Evolutionary conservation across 345 rosid species (phyloP), one percentile per base, ranked within the genome.

Genomic region (Gossypium longicalyx): DNA sequence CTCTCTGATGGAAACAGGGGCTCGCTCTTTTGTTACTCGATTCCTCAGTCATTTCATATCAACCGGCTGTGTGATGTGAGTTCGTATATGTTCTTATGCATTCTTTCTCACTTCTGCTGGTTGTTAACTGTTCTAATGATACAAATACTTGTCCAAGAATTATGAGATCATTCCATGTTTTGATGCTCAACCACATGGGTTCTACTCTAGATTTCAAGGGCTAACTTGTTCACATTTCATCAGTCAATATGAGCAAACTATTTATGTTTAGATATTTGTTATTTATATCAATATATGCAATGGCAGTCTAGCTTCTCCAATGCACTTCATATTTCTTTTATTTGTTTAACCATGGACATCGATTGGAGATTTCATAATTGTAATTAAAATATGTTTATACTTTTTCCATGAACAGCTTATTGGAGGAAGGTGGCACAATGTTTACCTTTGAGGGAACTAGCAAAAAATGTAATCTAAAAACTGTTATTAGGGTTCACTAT

Each of bases 401-500:
- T 6, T 45, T 27, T 27, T 67, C 38, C 49, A 11, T 73, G 23
- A 73, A 56, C 79, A 94, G 98, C 38, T 74, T 92, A 68, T 66
- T 92, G 74, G 98, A 92, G 88, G 95, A 91, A 82, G 98, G 98
- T 64, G 98, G 98, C 73, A 90, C 95, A 11, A 85, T 85, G 74
- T 92, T 86, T 76, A 83, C 85, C 3, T 94, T 91, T n/a, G 90
- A 85, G 20, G 97, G 94, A 77, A 76, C 83, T 19, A 61, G 62
- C 27, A 71, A 78, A 76, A 83, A 78, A 38, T 89, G 87, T 80
- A 75, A 76, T 47, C 76, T 83, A 70, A 87, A 83, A 77, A 74
- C 84, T 75, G 77, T 79, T 51, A 75, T 94, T 81, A 91, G 79
- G 78, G 83, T 94, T 77, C 94, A 92, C 82, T 84, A 76, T 82